These are phyloP conservation scores for Neoconidiobolus thromboides DNA, from an alignment of 371 early-diverging fungal genomes.

Conservation along the genomic window DNA sequence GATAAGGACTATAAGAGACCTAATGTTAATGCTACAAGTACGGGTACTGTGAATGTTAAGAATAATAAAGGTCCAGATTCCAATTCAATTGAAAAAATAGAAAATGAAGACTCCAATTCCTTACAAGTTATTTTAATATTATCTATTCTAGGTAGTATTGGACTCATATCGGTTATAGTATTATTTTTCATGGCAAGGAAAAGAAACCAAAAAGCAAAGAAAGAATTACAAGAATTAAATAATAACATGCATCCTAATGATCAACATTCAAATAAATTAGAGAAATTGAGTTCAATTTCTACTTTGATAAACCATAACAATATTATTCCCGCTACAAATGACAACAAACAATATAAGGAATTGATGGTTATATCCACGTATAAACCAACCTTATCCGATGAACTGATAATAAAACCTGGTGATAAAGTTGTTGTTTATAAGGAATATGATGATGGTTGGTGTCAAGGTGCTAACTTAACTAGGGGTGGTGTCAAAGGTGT, in stretches of 20 bases:
- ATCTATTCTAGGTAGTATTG: neutral
- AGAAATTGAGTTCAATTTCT: too few species aligned
- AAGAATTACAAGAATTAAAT: too few species aligned
- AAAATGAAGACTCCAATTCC: neutral
- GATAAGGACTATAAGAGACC: neutral
- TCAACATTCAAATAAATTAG: too few species aligned
- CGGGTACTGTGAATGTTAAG: neutral
- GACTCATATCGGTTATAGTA: neutral
- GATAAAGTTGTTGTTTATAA: conserved; percentile 37
- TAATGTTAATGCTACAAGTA: neutral
- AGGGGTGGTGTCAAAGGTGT: conserved; percentile 34
- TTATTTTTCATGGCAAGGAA: neutral
- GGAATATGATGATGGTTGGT: conserved; percentile 55
- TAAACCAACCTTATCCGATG: conserved; percentile 41
- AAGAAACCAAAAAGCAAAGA: neutral
- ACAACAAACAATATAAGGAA: neutral
- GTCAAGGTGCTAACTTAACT: conserved; percentile 35
- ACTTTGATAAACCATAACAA: too few species aligned
- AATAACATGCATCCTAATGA: too few species aligned
- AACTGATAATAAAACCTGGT: conserved; percentile 37
- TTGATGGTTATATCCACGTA: conserved; percentile 28
- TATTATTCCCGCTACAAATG: too few species aligned
- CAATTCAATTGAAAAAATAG: neutral
- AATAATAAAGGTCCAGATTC: too few species aligned
- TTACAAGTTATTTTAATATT: neutral